Conservation (phyloP, 805 yeast species). For the Nakazawaea populi region DNA sequence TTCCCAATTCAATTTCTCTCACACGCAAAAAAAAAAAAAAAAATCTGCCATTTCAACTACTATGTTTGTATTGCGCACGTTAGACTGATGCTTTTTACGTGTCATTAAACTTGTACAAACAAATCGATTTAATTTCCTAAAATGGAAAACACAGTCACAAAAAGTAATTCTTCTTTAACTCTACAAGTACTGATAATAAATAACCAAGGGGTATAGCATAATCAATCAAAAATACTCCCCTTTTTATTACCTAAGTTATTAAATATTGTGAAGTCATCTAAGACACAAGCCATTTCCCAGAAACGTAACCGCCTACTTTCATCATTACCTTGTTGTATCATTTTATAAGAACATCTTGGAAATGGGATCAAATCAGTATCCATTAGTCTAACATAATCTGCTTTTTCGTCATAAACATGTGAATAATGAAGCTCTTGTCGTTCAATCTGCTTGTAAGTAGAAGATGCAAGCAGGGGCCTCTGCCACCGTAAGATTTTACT, state of each 20-base stretch:
- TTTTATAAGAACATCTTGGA: not conserved
- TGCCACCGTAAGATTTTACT: not conserved
- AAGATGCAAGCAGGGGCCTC: slow-evolving; percentile 1
- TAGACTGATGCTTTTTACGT: not conserved
- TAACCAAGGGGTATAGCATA: not conserved
- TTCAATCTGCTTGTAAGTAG: slow-evolving; percentile 1
- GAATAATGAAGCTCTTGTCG: not conserved
- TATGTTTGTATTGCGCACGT: not conserved
- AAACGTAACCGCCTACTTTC: slow-evolving; percentile 1
- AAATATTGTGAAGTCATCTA: not conserved
- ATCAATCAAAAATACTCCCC: slow-evolving; percentile 7
- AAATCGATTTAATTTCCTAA: not conserved
- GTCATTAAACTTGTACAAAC: not conserved
- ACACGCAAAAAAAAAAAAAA: not conserved
- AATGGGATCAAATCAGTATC: not conserved
- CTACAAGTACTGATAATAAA: not conserved
- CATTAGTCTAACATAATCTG: not conserved
- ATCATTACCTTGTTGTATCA: not conserved
- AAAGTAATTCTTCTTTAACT: not conserved
- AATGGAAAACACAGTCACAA: slow-evolving; percentile 10
- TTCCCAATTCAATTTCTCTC: not conserved
- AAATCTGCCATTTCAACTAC: not conserved
- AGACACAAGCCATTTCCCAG: not conserved
- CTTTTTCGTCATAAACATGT: not conserved
- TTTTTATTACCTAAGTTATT: slow-evolving; percentile 1